Conservation (phyloP, 345 rosid species). For the Tarenaya hassleriana region DNA sequence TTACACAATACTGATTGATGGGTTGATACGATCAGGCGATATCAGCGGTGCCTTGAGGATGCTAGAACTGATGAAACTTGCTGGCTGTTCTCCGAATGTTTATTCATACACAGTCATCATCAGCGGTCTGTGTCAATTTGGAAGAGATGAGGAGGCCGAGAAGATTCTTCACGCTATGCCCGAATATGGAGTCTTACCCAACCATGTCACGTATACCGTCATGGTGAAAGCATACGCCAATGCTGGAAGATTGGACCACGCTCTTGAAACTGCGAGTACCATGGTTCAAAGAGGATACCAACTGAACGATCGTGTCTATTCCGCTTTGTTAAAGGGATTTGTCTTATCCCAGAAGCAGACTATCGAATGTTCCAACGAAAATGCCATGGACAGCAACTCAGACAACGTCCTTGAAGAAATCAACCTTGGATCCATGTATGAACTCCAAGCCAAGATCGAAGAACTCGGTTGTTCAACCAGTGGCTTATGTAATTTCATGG, state of each 20-base stretch:
- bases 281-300: slow-evolving; percentile 39
- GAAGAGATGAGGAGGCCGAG: slow-evolving; percentile 40
- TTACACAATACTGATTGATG: slow-evolving; percentile 39
- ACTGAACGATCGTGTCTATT: slow-evolving; percentile 29
- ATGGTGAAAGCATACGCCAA: slow-evolving; percentile 36
- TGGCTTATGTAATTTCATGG: slow-evolving; percentile 29
- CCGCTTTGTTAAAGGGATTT: slow-evolving; percentile 31
- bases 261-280: slow-evolving; percentile 30
- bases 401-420: slow-evolving; percentile 23
- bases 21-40: slow-evolving; percentile 35
- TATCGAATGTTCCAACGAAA: slow-evolving; percentile 1
- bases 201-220: slow-evolving; percentile 37
- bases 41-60: slow-evolving; percentile 23
- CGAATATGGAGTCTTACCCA: slow-evolving; percentile 39
- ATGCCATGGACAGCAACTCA: background rate
- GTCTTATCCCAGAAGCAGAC: slow-evolving; percentile 19
- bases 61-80: slow-evolving; percentile 35
- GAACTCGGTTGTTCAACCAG: slow-evolving; percentile 26
- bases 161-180: slow-evolving; percentile 32
- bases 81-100: slow-evolving; percentile 42
- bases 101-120: slow-evolving; percentile 43
- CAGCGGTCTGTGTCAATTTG: slow-evolving; percentile 38
- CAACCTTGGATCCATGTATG: slow-evolving; percentile 26
- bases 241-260: slow-evolving; percentile 32
- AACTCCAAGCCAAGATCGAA: slow-evolving; percentile 30